Evolutionary conservation across 208 protist genomes (phyloP), one percentile per base, ranked within the genome.

Genomic region (Crithidia bombi): DNA sequence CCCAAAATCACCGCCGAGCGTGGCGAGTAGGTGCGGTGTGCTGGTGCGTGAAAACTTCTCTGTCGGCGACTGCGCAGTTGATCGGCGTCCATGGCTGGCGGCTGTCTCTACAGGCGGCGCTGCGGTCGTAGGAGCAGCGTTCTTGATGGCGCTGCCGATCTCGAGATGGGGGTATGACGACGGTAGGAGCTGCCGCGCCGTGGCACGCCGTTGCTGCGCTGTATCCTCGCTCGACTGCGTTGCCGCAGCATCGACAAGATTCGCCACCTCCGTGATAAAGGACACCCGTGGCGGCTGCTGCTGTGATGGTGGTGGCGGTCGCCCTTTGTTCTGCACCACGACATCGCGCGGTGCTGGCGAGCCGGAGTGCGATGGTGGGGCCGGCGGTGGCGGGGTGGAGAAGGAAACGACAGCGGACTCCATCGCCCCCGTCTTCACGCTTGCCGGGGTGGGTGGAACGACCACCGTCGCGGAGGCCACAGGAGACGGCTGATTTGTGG

Each of bases 331-430:
- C 10, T 19, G 58, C 28, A 39, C 41, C 4, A 52, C 58, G 30
- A 32, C 30, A 11, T 52, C 58, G 2, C 58, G 58, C 32, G 30
- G 58, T 47, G 46, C 7, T 9, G 61, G 46, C 2, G 61, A 66
- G 32, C 46, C 28, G 21, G 61, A 66, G 61, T 56, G 61, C 33
- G 61, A 66, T 0, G 61, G 61, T 35, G 46, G 46, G 0, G 61
- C 46, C 7, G 61, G 33, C 11, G 61, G 46, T 10, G 61, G 59
- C 0, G 59, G 59, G 1, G 59, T 65, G 33, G 59, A 65, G 41
- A 65, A 65, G 25, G 46, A 65, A 5, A 43, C 57, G 21, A 43
- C 57, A 15, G 28, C 21, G 4, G 56, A 49, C 56, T 19, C 35
- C 10, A 17, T 9, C 1, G 28, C 4, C 9, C 5, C 3, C 6